Evolutionary conservation across 768 basidiomycete genomes (phyloP), one percentile per base, ranked within the genome.

Genomic region (Thelephora aurantiotincta): DNA sequence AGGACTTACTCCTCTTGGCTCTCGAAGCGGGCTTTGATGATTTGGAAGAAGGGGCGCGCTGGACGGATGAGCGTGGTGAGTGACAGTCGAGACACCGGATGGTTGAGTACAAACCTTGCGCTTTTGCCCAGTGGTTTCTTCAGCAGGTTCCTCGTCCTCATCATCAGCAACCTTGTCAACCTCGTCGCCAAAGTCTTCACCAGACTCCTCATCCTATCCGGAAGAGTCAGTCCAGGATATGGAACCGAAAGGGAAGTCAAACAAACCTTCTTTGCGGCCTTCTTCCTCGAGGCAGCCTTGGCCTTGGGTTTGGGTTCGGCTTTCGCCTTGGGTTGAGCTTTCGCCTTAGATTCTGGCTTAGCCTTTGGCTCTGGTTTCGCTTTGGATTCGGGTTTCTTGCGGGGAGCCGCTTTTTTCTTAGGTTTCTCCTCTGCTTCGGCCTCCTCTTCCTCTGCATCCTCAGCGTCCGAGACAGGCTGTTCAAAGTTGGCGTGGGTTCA

Each of bases 91-190:
- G 16, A 33, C 19, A 41, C 22, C 30, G n/a, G 13, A n/a, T 19
- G 19, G 2, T 36, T 3, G 38, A 2, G 6, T 14, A 53, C 65
- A 18, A 55, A 78, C 82, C 77, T 85, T 82, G 65, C 81, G 78
- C 65, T 87, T 88, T 68, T 78, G 60, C 7, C 66, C 67, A 6
- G 45, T 51, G 6, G 63, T 63, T 1, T 68, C 67, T 11, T 75
- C 73, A 12, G 70, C 73, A 1, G 70, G 59, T 7, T 55, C 71
- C 5, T 71, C 74, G 11, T 69, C 72, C n/a, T 58, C 68, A 13
- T 65, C 70, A 6, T 55, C 69, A 34, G 62, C 61, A 20, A 68
- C 63, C 1, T 62, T 71, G 50, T 57, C 69, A 57, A 68, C 57
- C 37, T 66, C 71, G 5, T 65, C 71, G 9, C 54, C 63, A 44